Evolutionary conservation across 139 green algal genomes (phyloP), one percentile per base, ranked within the genome.

Genomic region (Marvania coccoides): DNA sequence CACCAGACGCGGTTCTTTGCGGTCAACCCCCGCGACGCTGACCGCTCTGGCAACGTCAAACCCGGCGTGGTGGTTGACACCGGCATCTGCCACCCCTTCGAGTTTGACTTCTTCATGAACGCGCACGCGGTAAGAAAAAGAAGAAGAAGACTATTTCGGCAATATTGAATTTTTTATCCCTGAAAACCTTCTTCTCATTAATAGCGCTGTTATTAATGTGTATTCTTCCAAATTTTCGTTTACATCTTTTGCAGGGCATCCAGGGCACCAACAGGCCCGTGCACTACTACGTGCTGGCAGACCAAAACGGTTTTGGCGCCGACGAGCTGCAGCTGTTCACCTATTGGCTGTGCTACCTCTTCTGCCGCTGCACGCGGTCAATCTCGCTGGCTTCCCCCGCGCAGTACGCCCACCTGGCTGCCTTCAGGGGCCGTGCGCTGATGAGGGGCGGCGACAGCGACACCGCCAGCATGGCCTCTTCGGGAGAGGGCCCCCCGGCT

Each of bases 81-180:
- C 23, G 60, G 40, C 53, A 85, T 95, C 67, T 71, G 55, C 59
- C 56, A 70, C 34, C 64, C 76, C 36, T 64, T 42, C 7, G 83
- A 88, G 45, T 92, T 84, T 40, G 84, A 93, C 76, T 97, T 97
- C 80, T 96, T 85, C 70, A 83, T 97, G 6, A 91, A 90, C 73
- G 81, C 63, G 47, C 91, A 96, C 57, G 76, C 81, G 0, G n/a
- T n/a, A n/a, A n/a, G n/a, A n/a, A n/a, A n/a, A n/a, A n/a, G n/a
- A n/a, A n/a, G n/a, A n/a, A n/a, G n/a, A n/a, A n/a, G n/a, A n/a
- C n/a, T n/a, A n/a, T n/a, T n/a, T n/a, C n/a, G n/a, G n/a, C n/a
- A n/a, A n/a, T n/a, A n/a, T n/a, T n/a, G n/a, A n/a, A n/a, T n/a
- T n/a, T n/a, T n/a, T n/a, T n/a, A n/a, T n/a, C n/a, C n/a, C n/a